A percentile compares a stretch with the other conserved stretches of the same genome.
Conservation (phyloP, 2,329 filamentous ascomycete genomes). For the Colletotrichum ledebouriae region DNA sequence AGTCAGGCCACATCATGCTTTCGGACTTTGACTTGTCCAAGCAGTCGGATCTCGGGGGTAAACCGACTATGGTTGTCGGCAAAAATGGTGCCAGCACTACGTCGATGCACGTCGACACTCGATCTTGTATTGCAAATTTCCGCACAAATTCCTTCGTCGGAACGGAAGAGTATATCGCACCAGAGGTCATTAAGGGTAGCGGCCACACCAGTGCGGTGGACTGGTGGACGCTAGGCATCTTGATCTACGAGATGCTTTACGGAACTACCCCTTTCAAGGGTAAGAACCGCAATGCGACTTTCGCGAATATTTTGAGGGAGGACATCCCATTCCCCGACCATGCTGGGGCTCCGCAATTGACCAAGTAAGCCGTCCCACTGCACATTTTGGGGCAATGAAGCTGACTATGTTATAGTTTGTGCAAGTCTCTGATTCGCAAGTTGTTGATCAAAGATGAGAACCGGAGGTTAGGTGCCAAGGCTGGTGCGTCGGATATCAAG, state of each 20-base stretch:
- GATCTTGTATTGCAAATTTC: conserved; percentile 98
- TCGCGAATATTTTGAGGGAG: conserved; percentile 95
- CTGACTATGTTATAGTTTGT: conserved; percentile 72
- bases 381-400: conserved; percentile 18
- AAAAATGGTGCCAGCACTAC: conserved; percentile 89
- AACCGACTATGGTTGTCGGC: conserved; percentile 96
- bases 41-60: conserved; percentile 94
- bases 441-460: conserved; percentile 98
- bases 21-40: conserved; percentile 99
- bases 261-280: conserved; percentile 99
- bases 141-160: conserved; percentile 98
- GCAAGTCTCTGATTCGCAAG: conserved; percentile 96
- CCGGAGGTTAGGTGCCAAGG: conserved; percentile 90
- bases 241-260: conserved; percentile 99
- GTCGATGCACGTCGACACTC: conserved; percentile 96
- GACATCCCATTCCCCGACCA: conserved; percentile 97
- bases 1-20: conserved; percentile 99
- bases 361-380: conserved; percentile 73
- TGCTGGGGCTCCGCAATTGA: conserved; percentile 84
- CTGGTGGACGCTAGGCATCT: conserved; percentile 98
- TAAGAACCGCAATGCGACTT: conserved; percentile 98
- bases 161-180: conserved; percentile 98
- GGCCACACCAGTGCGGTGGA: conserved; percentile 98
- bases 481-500: conserved; percentile 97
- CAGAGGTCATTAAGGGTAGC: conserved; percentile 98